A percentile compares a stretch with the other conserved stretches of the same genome.
These are phyloP conservation scores for Saccharomycopsis sp. DNA, from an alignment of 805 yeast species.

Conservation along the genomic window DNA sequence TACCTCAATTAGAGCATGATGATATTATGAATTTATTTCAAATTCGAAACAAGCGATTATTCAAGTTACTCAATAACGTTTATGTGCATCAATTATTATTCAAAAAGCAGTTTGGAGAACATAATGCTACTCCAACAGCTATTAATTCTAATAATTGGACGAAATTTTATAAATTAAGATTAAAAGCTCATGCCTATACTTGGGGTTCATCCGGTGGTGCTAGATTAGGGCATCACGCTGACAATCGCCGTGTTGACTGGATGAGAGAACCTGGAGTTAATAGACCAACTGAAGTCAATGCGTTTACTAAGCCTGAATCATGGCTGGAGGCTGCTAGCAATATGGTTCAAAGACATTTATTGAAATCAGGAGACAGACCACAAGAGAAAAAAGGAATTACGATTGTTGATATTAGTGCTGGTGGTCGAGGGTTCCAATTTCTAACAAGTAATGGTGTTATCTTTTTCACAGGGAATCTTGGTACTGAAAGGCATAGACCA, in stretches of 20 bases:
- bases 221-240: constrained; percentile 14
- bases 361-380: too few relatives aligned
- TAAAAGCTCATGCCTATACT: constrained; percentile 2
- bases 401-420: constrained; percentile 42
- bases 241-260: too few relatives aligned
- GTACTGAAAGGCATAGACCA: constrained; percentile 28
- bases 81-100: constrained; percentile 13
- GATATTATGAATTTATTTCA: constrained; percentile 3
- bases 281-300: background rate
- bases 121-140: constrained; percentile 6
- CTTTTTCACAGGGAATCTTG: constrained; percentile 41
- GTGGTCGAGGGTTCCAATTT: constrained; percentile 59
- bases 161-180: constrained; percentile 5
- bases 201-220: constrained; percentile 13
- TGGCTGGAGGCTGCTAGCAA: too few relatives aligned
- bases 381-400: background rate
- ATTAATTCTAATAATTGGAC: constrained; percentile 8
- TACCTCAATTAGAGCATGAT: constrained; percentile 12
- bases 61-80: background rate
- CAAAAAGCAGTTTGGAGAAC: constrained; percentile 7
- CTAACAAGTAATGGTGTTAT: constrained; percentile 49
- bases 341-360: too few relatives aligned
- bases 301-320: background rate
- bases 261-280: background rate
- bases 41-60: constrained; percentile 5